Percentiles rank a stretch among this genome's conserved stretches.
Conservation (phyloP, 768 basidiomycete species). For the Xerocomellus dryophilus region DNA sequence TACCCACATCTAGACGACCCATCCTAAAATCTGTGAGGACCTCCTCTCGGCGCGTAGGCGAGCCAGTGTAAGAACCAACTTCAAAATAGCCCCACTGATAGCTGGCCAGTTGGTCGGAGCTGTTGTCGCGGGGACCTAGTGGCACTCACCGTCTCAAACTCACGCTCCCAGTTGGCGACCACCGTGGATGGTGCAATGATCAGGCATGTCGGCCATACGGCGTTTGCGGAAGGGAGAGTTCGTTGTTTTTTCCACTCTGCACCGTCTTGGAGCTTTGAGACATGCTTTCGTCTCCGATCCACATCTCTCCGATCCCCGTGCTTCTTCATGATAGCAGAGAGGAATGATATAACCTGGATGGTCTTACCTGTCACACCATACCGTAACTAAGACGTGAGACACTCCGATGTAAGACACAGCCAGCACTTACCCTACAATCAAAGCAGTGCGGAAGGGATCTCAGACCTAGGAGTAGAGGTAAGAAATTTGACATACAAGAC, state of each 20-base stretch:
- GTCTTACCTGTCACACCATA: constrained; percentile 67
- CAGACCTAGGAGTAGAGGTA: background rate
- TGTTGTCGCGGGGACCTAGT: background rate
- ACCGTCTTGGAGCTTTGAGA: constrained; percentile 64
- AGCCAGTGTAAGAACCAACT: constrained; percentile 66
- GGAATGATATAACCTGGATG: constrained; percentile 85
- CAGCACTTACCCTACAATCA: constrained; percentile 26
- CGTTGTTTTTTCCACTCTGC: constrained; percentile 50
- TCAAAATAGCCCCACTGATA: constrained; percentile 93
- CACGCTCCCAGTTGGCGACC: constrained; percentile 84
- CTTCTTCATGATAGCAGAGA: constrained; percentile 92
- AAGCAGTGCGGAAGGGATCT: background rate
- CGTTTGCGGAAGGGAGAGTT: constrained; percentile 61
- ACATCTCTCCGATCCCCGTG: constrained; percentile 59
- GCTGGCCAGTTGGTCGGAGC: background rate
- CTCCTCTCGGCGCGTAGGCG: constrained; percentile 47
- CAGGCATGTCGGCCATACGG: constrained; percentile 81
- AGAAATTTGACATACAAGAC: constrained; percentile 46
- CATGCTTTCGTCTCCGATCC: constrained; percentile 61
- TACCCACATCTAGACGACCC: constrained; percentile 83
- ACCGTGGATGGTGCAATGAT: constrained; percentile 87
- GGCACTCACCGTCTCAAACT: constrained; percentile 68
- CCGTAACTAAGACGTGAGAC: constrained; percentile 4
- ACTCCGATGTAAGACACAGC: background rate
- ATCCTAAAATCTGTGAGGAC: constrained; percentile 70